Conservation (phyloP, 176 grass and related monocot species). For the Tuctoria greenei region DNA sequence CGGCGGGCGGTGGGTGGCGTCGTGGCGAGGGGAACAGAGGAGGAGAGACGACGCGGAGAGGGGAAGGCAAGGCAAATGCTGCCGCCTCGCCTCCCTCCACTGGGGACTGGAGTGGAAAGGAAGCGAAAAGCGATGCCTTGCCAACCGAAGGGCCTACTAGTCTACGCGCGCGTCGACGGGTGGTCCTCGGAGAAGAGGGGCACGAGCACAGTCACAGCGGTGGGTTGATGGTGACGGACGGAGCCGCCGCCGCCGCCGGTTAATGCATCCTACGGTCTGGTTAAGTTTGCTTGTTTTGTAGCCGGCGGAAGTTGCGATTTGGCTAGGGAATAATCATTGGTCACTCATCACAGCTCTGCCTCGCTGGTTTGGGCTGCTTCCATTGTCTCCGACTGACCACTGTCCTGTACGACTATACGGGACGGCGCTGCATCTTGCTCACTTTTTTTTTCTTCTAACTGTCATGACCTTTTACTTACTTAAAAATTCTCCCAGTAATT, state of each 20-base stretch:
- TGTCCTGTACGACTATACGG: neutral
- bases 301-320: neutral
- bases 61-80: constrained; percentile 18
- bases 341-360: constrained; percentile 2
- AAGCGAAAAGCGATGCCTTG: constrained; percentile 39
- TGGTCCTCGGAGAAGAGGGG: constrained; percentile 1
- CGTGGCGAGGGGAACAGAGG: too few species aligned
- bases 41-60: neutral
- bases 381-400: neutral
- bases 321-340: constrained; percentile 24
- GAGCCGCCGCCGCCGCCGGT: constrained; percentile 14
- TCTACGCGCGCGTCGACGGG: neutral
- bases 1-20: neutral
- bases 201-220: neutral
- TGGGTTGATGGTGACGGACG: constrained; percentile 25
- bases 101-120: constrained; percentile 25
- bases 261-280: neutral
- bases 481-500: too few species aligned
- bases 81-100: neutral
- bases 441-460: too few species aligned
- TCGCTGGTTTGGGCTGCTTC: constrained; percentile 25
- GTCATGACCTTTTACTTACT: too few species aligned
- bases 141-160: neutral
- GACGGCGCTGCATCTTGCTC: constrained; percentile 20
- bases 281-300: neutral